Evolutionary conservation across 2,329 filamentous ascomycete species (phyloP).

Genomic region (Chaetomium sp.): DNA sequence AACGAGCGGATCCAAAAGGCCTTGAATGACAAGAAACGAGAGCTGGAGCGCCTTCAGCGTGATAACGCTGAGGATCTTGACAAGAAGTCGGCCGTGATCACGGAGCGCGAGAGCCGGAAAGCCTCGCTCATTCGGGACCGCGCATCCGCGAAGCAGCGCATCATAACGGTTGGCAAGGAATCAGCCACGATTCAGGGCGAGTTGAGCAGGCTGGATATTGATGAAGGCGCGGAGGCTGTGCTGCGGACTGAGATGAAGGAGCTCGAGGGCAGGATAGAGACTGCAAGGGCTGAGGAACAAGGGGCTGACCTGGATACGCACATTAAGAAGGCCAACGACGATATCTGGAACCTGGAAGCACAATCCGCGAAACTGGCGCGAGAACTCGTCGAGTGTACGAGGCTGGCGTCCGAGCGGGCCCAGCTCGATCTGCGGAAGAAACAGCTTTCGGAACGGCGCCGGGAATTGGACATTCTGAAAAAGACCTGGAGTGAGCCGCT

Average conservation of each 20-base stretch:
- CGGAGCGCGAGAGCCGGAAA: slow-evolving; percentile 66
- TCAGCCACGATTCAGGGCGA: slow-evolving; percentile 59
- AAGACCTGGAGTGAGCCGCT: slow-evolving; percentile 69
- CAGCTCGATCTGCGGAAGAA: slow-evolving; percentile 78
- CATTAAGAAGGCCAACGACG: slow-evolving; percentile 58
- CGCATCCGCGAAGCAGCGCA: slow-evolving; percentile 64
- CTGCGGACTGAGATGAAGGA: slow-evolving; percentile 70
- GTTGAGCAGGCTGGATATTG: slow-evolving; percentile 66
- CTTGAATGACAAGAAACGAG: slow-evolving; percentile 68
- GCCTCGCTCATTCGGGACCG: slow-evolving; percentile 69
- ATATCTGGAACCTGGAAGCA: slow-evolving; percentile 63
- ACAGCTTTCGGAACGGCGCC: slow-evolving; percentile 66
- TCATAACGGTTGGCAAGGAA: slow-evolving; percentile 66
- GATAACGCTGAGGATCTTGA: slow-evolving; percentile 70
- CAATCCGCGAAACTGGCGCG: slow-evolving; percentile 64
- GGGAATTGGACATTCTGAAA: slow-evolving; percentile 69
- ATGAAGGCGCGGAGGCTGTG: slow-evolving; percentile 76
- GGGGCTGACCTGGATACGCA: slow-evolving; percentile 63
- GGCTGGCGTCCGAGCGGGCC: slow-evolving; percentile 73
- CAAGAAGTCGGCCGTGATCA: slow-evolving; percentile 64
- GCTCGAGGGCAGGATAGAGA: slow-evolving; percentile 54
- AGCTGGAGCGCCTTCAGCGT: slow-evolving; percentile 66
- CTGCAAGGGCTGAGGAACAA: slow-evolving; percentile 57
- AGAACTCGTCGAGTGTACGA: slow-evolving; percentile 80
- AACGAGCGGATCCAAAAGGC: slow-evolving; percentile 70